Base-by-base conservation (phyloP, 2,329 filamentous ascomycete species). In the Scytalidium lignicola region DNA sequence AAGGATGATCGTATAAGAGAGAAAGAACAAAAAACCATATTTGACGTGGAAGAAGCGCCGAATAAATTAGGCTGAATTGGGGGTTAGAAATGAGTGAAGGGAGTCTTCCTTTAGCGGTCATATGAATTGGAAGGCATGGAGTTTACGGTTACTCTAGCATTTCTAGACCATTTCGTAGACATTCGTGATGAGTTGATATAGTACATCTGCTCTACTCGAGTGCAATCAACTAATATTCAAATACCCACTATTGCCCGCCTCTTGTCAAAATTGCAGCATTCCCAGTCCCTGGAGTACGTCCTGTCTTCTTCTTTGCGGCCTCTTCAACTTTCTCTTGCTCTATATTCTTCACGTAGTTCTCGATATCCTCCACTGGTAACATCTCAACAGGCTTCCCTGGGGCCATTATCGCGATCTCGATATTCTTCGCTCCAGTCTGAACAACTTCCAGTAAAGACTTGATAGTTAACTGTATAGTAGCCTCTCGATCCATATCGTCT, bases 271-370 rank as follows among this genome's bases (percentile, higher is more conserved):
- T 90, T 41, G 88, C 80, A 17, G 88, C 83, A 58, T 73, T 83
- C 43, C 83, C 84, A 44, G 79, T 82, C 50, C 83, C 85, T n/a
- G 83, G 79, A 53, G 82, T 80, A 60, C 85, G 78, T 51, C 88
- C 86, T 41, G 82, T 88, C 84, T 96, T 95, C 85, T 96, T 96
- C 80, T 90, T 96, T 39, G 89, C 90, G 20, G 92, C 92, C 76
- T 99, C 93, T 71, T 97, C 93, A 68, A 96, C 91, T 81, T 99
- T 99, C 80, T 99, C 95, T 63, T 91, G 88, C 77, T 99, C 95
- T 70, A 99, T 99, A 71, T 83, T 93, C 83, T 97, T 97, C 65
- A 99, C 95, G 65, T 95, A 96, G 61, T 82, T 82, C 77, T 99
- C 93, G 64, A 99, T 99, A 64, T 96, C 89, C 69, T 97, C 92